Conservation (phyloP, 345 rosid species). For the Eucalyptus cloeziana region DNA sequence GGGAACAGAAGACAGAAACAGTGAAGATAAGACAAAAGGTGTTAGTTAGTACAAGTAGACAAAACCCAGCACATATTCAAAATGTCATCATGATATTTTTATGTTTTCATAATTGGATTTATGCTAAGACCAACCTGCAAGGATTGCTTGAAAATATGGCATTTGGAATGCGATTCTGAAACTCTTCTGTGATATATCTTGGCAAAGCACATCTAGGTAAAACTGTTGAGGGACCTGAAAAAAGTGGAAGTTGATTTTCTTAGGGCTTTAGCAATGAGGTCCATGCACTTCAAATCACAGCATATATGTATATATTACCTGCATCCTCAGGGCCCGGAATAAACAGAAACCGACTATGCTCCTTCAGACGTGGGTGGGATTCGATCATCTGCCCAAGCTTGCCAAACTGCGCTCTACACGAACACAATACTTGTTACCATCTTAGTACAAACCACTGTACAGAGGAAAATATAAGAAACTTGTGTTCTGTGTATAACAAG, state of each 20-base stretch:
- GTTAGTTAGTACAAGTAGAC: not conserved
- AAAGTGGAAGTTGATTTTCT: not conserved
- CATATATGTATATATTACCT: slow-evolving; percentile 25
- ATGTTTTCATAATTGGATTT: not conserved
- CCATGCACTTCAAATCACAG: not conserved
- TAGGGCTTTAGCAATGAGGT: not conserved
- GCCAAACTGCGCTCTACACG: slow-evolving; percentile 54
- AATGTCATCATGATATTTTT: not conserved
- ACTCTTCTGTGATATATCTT: slow-evolving; percentile 64
- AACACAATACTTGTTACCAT: not conserved
- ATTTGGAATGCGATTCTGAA: slow-evolving; percentile 49
- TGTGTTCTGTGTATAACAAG: not conserved
- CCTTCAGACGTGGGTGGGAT: slow-evolving; percentile 67
- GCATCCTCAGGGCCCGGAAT: slow-evolving; percentile 93
- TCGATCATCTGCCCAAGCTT: slow-evolving; percentile 74
- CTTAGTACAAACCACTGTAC: not conserved
- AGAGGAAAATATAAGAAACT: not conserved
- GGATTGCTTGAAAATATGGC: slow-evolving; percentile 91
- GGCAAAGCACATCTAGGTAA: slow-evolving; percentile 81
- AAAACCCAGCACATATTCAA: not conserved
- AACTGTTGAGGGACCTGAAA: slow-evolving; percentile 79
- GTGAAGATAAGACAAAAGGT: not conserved
- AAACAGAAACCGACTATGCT: slow-evolving; percentile 70
- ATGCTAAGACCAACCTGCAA: slow-evolving; percentile 58
- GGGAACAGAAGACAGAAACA: not conserved